phyloP scores from a whole-genome alignment of 2,329 filamentous ascomycete genomes.

The Colletotrichum agaves region DNA sequence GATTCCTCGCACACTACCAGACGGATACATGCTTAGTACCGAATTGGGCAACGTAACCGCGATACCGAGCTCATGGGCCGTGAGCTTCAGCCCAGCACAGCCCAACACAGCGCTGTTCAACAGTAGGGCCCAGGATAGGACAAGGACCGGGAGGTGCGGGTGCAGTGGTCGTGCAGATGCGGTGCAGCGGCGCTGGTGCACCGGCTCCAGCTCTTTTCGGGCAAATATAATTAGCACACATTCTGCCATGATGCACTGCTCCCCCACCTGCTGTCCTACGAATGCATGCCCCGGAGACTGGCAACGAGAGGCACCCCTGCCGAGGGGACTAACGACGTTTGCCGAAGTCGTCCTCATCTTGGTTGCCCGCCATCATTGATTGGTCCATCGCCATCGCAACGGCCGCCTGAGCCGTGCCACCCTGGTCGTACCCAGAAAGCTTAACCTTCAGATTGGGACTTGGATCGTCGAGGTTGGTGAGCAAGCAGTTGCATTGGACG shows the following conservation, averaged over 20 bases:
- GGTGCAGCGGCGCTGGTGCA: neutral
- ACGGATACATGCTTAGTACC: no score
- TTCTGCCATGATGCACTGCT: neutral
- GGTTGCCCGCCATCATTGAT: slow-evolving; percentile 4
- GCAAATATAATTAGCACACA: neutral
- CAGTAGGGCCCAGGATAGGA: neutral
- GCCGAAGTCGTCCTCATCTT: slow-evolving; percentile 15
- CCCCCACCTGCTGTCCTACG: neutral
- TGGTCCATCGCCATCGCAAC: neutral
- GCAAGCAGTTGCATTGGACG: neutral
- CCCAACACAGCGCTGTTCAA: neutral
- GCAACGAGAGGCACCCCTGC: neutral
- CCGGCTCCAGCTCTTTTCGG: neutral
- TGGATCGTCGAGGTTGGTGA: neutral
- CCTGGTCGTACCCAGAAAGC: slow-evolving; percentile 27
- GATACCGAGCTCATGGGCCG: neutral
- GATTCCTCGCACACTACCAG: neutral
- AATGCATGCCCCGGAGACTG: neutral
- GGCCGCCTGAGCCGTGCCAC: slow-evolving; percentile 26
- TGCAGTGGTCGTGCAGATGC: slow-evolving; percentile 10
- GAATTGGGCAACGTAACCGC: neutral
- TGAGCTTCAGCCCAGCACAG: neutral
- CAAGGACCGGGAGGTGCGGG: slow-evolving; percentile 19
- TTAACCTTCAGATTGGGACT: slow-evolving; percentile 32
- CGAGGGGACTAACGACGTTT: neutral